Evolutionary conservation across 306 rosid species (phyloP).

Genomic region (Vigna angularis): DNA sequence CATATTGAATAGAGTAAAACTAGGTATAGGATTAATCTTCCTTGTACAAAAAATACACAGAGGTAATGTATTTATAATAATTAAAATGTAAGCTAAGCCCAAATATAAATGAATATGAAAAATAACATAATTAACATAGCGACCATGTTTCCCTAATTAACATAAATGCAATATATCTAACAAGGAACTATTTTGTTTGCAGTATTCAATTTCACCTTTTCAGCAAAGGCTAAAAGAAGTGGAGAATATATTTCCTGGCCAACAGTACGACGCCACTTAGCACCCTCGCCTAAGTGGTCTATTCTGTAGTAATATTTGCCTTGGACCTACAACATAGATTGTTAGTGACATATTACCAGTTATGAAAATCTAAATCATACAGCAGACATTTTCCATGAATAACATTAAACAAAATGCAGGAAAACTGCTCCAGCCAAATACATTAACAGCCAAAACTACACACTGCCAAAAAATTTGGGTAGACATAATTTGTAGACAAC

Average conservation of each 20-base stretch:
- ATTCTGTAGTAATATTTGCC: conserved; percentile 83
- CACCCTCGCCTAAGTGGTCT: conserved; percentile 86
- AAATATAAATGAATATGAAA: too few species aligned
- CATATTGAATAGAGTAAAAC: too few species aligned
- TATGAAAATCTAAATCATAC: conserved; percentile 20
- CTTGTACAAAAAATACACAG: too few species aligned
- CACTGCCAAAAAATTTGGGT: neutral
- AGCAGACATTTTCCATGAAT: conserved; percentile 11
- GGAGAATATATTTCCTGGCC: conserved; percentile 99
- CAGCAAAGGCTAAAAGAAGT: conserved; percentile 88
- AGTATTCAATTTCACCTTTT: conserved; percentile 65
- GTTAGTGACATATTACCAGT: conserved; percentile 24
- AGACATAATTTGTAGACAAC: neutral
- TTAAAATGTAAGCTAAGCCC: too few species aligned
- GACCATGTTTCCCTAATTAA: too few species aligned
- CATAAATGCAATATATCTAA: too few species aligned
- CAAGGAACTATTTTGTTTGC: conserved; percentile 29
- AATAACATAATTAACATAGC: too few species aligned
- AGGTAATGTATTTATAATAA: too few species aligned
- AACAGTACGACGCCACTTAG: conserved; percentile 91
- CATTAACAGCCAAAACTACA: conserved; percentile 22
- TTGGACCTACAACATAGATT: conserved; percentile 64
- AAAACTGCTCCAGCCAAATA: conserved; percentile 23
- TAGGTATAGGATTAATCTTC: too few species aligned
- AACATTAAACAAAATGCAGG: conserved; percentile 10